Evolutionary conservation across 495 filamentous ascomycete genomes (phyloP).

Genomic region (Daldinia vernicosa): DNA sequence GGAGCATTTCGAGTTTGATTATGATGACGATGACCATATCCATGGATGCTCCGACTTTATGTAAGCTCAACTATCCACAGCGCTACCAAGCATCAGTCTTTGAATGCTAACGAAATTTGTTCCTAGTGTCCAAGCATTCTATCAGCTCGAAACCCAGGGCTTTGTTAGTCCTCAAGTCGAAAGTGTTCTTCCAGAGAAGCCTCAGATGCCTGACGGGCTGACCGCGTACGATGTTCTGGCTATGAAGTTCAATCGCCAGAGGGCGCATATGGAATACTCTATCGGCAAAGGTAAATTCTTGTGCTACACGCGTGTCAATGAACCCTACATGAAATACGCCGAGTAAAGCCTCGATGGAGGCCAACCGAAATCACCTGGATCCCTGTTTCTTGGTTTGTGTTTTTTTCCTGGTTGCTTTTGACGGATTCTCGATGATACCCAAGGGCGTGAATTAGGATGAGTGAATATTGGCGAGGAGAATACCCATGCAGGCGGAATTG

Average conservation of each 20-base stretch:
- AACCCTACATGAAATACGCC: neutral
- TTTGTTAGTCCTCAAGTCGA: neutral
- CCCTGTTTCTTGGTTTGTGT: neutral
- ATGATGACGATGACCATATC: neutral
- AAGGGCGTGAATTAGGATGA: neutral
- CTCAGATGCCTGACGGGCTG: neutral
- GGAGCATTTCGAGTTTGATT: neutral
- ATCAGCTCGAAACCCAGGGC: neutral
- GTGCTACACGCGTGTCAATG: neutral
- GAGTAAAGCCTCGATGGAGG: neutral
- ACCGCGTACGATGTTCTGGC: neutral
- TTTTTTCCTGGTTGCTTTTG: neutral
- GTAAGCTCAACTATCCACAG: conserved; percentile 1
- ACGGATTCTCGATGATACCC: neutral
- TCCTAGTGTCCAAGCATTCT: neutral
- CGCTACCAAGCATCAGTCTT: neutral
- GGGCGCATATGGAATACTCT: neutral
- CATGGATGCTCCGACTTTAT: conserved; percentile 6
- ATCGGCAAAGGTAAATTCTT: neutral
- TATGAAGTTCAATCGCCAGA: neutral
- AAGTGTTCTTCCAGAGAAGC: neutral
- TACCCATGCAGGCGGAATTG: neutral
- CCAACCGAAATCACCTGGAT: neutral
- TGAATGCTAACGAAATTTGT: neutral
- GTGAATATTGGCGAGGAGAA: neutral